These are phyloP conservation scores for Kodamaea derodonti DNA, from an alignment of 1,139 yeast species.

Conservation along the genomic window DNA sequence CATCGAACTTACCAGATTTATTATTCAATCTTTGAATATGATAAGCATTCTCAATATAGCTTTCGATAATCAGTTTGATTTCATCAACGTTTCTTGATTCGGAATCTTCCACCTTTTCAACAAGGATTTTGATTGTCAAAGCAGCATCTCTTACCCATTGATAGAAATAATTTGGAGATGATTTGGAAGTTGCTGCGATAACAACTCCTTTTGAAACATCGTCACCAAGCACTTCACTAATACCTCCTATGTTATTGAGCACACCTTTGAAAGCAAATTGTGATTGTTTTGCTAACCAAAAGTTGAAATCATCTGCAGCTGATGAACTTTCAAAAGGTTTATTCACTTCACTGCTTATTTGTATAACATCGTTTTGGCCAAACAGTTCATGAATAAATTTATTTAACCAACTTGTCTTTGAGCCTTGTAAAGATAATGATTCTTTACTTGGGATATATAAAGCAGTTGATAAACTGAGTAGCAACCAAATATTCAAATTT, in stretches of 20 bases:
- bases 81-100: constrained; percentile 18
- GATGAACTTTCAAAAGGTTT: neutral
- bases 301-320: constrained; percentile 33
- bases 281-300: constrained; percentile 56
- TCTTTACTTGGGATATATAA: neutral
- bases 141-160: constrained; percentile 95
- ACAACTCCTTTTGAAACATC: constrained; percentile 63
- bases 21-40: constrained; percentile 63
- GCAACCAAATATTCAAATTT: neutral
- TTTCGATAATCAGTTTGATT: constrained; percentile 41
- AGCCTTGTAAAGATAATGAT: too few species aligned
- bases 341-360: neutral
- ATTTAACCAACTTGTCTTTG: neutral
- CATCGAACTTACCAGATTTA: constrained; percentile 61
- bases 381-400: neutral
- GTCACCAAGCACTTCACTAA: constrained; percentile 20
- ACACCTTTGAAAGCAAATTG: constrained; percentile 50
- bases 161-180: constrained; percentile 71
- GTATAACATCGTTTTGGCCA: neutral
- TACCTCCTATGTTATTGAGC: constrained; percentile 62
- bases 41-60: constrained; percentile 57
- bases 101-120: constrained; percentile 47
- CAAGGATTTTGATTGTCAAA: constrained; percentile 65
- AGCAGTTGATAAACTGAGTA: neutral
- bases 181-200: constrained; percentile 76